Percentiles rank a stretch among this genome's conserved stretches.
phyloP scores from a whole-genome alignment of 129 eudicot genomes.

The Tagetes erecta region DNA sequence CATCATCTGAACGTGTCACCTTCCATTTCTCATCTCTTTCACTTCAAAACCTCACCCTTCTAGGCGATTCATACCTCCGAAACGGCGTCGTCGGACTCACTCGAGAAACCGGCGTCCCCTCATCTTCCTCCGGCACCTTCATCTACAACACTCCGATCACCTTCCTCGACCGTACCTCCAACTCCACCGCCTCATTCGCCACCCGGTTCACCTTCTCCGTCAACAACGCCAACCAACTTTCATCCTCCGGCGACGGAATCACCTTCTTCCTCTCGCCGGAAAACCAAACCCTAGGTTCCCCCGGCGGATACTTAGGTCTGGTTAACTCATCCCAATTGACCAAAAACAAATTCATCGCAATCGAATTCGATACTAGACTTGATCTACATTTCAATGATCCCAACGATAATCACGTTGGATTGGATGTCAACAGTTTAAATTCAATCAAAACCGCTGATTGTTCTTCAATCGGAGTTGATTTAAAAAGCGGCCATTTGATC shows the following conservation, averaged over 20 bases:
- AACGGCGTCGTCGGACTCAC: slow-evolving; percentile 61
- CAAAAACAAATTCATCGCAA: slow-evolving; percentile 69
- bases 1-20: slow-evolving; percentile 38
- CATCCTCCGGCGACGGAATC: slow-evolving; percentile 72
- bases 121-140: slow-evolving; percentile 39
- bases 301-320: slow-evolving; percentile 83
- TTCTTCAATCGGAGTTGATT: slow-evolving; percentile 40
- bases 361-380: slow-evolving; percentile 78
- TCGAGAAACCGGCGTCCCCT: slow-evolving; percentile 38
- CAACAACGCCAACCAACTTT: slow-evolving; percentile 41
- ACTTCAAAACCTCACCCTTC: slow-evolving; percentile 74
- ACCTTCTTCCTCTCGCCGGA: slow-evolving; percentile 75
- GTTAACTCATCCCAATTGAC: slow-evolving; percentile 72
- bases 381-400: slow-evolving; percentile 77
- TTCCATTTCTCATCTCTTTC: slow-evolving; percentile 63
- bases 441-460: slow-evolving; percentile 73
- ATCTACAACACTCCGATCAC: slow-evolving; percentile 33
- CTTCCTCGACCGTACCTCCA: slow-evolving; percentile 42
- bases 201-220: slow-evolving; percentile 63
- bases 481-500: slow-evolving; percentile 51
- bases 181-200: slow-evolving; percentile 75
- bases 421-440: slow-evolving; percentile 73
- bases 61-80: slow-evolving; percentile 82
- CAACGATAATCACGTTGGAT: slow-evolving; percentile 80
- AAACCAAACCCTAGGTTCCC: slow-evolving; percentile 58